These are phyloP conservation scores for Cardiospermum halicacabum DNA, from an alignment of 345 rosid species.

Conservation along the genomic window DNA sequence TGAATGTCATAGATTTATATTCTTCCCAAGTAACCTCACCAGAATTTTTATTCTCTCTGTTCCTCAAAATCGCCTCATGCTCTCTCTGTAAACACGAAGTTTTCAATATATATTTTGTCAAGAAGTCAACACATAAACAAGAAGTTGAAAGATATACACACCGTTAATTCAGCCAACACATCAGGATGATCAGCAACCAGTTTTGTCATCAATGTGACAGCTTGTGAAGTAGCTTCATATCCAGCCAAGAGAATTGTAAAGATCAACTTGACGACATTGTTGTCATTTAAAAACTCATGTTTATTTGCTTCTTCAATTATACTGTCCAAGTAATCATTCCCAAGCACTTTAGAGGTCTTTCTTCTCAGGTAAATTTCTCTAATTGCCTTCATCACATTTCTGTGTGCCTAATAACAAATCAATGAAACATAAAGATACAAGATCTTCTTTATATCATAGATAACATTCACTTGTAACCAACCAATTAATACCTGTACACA, in stretches of 20 bases:
- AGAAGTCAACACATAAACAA: neutral
- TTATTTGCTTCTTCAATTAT: slow-evolving; percentile 17
- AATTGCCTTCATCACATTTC: slow-evolving; percentile 9
- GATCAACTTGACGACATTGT: slow-evolving; percentile 5
- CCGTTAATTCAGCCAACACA: slow-evolving; percentile 18
- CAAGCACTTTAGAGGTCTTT: slow-evolving; percentile 3
- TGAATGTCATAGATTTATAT: slow-evolving; percentile 42
- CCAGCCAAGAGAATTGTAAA: slow-evolving; percentile 18
- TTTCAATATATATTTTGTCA: neutral
- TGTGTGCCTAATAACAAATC: slow-evolving; percentile 12
- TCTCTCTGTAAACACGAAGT: slow-evolving; percentile 20
- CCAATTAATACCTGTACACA: slow-evolving; percentile 20
- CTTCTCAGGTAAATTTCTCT: slow-evolving; percentile 14
- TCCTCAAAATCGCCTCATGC: slow-evolving; percentile 25
- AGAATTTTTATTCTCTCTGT: slow-evolving; percentile 7
- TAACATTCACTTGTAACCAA: too few relatives aligned
- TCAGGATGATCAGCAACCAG: slow-evolving; percentile 9
- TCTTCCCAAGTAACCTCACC: slow-evolving; percentile 39
- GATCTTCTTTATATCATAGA: too few relatives aligned
- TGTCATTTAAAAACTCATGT: slow-evolving; percentile 13
- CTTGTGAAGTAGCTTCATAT: slow-evolving; percentile 13
- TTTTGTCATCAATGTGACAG: slow-evolving; percentile 2
- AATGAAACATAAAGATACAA: neutral
- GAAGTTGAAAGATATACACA: neutral
- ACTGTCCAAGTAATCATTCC: slow-evolving; percentile 22